phyloP scores from a whole-genome alignment of 2,329 filamentous ascomycete genomes.

The Chaetomiaceae sp. region DNA sequence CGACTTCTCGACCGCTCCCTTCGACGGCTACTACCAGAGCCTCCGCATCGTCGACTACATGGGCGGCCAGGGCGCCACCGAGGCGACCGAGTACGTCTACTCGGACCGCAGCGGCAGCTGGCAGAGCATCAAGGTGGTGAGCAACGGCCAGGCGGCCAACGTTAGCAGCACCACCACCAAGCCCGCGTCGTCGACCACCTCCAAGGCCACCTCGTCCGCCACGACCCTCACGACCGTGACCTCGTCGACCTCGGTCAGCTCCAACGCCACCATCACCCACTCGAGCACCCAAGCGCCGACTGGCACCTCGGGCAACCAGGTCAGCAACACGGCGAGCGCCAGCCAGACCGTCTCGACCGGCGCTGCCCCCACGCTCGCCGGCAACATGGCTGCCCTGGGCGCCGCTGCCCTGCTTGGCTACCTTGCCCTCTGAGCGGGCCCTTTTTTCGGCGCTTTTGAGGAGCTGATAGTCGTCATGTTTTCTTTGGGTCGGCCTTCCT shows the following conservation, averaged over 20 bases:
- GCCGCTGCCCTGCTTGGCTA: constrained; percentile 27
- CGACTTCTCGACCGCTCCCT: constrained; percentile 49
- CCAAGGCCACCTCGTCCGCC: constrained; percentile 26
- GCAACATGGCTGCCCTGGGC: constrained; percentile 24
- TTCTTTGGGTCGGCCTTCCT: no score
- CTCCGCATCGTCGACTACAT: constrained; percentile 53
- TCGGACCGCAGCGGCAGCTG: constrained; percentile 46
- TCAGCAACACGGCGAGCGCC: constrained; percentile 12
- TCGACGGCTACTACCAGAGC: constrained; percentile 54
- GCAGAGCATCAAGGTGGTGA: constrained; percentile 49
- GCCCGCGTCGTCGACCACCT: constrained; percentile 12
- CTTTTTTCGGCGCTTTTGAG: no score
- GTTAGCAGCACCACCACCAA: constrained; percentile 19
- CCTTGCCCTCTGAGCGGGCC: constrained; percentile 22
- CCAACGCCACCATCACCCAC: constrained; percentile 13
- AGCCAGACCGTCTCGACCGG: constrained; percentile 18
- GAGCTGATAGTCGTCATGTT: neutral
- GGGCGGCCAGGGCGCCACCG: constrained; percentile 42
- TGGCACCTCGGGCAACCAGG: neutral
- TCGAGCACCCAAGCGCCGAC: constrained; percentile 10
- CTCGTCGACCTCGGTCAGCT: constrained; percentile 17
- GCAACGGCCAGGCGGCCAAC: constrained; percentile 32
- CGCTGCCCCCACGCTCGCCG: constrained; percentile 24
- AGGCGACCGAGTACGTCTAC: constrained; percentile 52
- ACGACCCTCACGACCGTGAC: constrained; percentile 23